Percentiles rank a stretch among this genome's conserved stretches.
Evolutionary conservation across 2,329 filamentous ascomycete species (phyloP).

Genomic region (Chalaropsis thielavioides): DNA sequence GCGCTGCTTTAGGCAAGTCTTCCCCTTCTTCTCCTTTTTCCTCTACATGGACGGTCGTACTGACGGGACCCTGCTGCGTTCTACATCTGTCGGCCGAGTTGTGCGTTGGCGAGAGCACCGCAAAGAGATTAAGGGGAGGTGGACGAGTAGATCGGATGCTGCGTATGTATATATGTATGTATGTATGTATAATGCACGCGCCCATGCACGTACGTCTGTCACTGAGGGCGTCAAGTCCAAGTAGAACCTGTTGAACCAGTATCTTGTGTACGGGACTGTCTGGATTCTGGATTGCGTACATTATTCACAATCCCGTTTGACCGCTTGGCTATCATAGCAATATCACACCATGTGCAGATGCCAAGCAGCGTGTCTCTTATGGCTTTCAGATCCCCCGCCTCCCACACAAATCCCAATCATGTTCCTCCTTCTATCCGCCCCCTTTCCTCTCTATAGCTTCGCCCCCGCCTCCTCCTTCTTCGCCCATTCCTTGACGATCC

Average conservation of each 20-base stretch:
- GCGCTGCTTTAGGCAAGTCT: no score
- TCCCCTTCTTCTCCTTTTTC: no score
- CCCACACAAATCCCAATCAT: no score
- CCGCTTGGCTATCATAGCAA: neutral
- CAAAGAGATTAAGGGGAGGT: neutral
- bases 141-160: neutral
- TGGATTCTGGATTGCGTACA: neutral
- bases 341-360: neutral
- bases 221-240: neutral
- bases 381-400: no score
- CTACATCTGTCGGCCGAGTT: neutral
- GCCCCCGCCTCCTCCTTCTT: conserved; percentile 21
- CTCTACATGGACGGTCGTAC: neutral
- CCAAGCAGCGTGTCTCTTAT: no score
- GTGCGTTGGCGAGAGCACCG: neutral
- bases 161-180: neutral
- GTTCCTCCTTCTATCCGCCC: neutral
- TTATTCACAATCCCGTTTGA: neutral
- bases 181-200: neutral
- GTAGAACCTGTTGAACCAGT: neutral
- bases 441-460: conserved; percentile 25
- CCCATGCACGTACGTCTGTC: neutral
- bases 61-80: no score
- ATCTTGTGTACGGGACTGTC: neutral
- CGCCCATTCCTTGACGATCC: conserved; percentile 35